Conservation (phyloP, 106 monocot genomes). For the Dioscorea zingiberensis region DNA sequence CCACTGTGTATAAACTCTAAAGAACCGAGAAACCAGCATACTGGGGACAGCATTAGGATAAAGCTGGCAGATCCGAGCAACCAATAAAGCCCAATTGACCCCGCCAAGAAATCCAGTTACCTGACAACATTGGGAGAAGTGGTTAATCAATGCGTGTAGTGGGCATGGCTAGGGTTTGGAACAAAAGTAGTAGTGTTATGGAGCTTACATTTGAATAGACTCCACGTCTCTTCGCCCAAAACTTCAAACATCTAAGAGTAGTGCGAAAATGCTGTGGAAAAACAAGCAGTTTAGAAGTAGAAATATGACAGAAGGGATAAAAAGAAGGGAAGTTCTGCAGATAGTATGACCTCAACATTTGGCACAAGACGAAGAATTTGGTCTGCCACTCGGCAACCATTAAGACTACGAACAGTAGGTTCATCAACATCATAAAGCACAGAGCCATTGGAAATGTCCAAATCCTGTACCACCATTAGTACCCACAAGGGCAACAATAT, state of each 20-base stretch:
- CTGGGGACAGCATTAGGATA: constrained; percentile 94
- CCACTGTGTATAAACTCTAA: constrained; percentile 98
- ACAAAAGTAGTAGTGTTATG: too few species aligned
- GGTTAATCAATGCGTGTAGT: not conserved
- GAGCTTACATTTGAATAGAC: constrained; percentile 94
- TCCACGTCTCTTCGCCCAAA: constrained; percentile 92
- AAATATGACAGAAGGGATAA: not conserved
- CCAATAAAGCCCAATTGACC: constrained; percentile 90
- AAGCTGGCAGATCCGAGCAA: constrained; percentile 88
- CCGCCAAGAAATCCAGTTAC: constrained; percentile 99
- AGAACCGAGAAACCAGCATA: constrained; percentile 93
- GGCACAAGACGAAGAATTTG: constrained; percentile 97
- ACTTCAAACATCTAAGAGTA: constrained; percentile 82
- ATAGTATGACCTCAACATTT: constrained; percentile 59
- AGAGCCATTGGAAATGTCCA: constrained; percentile 89
- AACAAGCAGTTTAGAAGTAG: constrained; percentile 10
- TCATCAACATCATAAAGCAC: constrained; percentile 88
- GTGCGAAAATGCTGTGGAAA: constrained; percentile 70
- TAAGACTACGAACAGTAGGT: constrained; percentile 86
- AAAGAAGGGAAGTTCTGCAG: not conserved
- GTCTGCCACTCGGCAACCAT: constrained; percentile 97
- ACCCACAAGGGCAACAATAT: not conserved
- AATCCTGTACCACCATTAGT: constrained; percentile 52
- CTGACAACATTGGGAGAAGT: constrained; percentile 20
- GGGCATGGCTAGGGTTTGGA: too few species aligned